Percentiles rank a stretch among this genome's conserved stretches.
Conservation (phyloP, 257 asterid species). For the Petunia secreta region DNA sequence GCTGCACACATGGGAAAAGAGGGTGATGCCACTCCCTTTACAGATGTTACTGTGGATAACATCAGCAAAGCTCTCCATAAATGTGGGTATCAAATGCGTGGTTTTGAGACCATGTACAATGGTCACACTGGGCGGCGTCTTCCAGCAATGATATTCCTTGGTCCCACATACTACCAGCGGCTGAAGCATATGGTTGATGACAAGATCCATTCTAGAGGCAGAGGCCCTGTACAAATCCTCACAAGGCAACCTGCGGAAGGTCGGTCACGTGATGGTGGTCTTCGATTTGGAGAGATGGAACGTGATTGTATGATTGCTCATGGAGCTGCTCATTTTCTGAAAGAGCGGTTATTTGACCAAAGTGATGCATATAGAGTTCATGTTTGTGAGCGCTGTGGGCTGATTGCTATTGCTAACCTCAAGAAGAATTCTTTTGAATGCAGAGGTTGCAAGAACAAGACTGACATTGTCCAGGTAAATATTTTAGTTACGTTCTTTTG, state of each 20-base stretch:
- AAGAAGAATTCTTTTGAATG: slow-evolving; percentile 93
- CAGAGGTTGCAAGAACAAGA: slow-evolving; percentile 94
- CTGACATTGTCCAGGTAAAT: slow-evolving; percentile 89
- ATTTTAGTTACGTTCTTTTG: not conserved
- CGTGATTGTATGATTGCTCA: slow-evolving; percentile 98
- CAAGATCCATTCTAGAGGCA: slow-evolving; percentile 95
- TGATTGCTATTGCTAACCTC: slow-evolving; percentile 90
- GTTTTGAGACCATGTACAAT: slow-evolving; percentile 96
- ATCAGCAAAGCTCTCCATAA: slow-evolving; percentile 93
- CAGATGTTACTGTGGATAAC: slow-evolving; percentile 95
- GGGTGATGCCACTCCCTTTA: slow-evolving; percentile 97
- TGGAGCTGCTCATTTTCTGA: slow-evolving; percentile 94
- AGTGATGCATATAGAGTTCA: slow-evolving; percentile 96
- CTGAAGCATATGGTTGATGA: slow-evolving; percentile 98
- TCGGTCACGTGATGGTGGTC: slow-evolving; percentile 96
- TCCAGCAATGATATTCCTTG: slow-evolving; percentile 80
- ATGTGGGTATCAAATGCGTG: slow-evolving; percentile 98
- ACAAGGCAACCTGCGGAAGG: slow-evolving; percentile 99
- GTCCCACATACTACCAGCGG: slow-evolving; percentile 97
- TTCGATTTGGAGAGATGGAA: slow-evolving; percentile 98
- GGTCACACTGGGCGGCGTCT: slow-evolving; percentile 95
- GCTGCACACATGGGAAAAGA: slow-evolving; percentile 99
- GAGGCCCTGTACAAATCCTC: slow-evolving; percentile 96
- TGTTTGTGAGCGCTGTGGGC: slow-evolving; percentile 88
- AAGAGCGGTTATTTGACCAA: slow-evolving; percentile 91